A percentile compares a stretch with the other conserved stretches of the same genome.
These are phyloP conservation scores for Penicillium sp. DNA, from an alignment of 2,329 filamentous ascomycete genomes.

Conservation along the genomic window DNA sequence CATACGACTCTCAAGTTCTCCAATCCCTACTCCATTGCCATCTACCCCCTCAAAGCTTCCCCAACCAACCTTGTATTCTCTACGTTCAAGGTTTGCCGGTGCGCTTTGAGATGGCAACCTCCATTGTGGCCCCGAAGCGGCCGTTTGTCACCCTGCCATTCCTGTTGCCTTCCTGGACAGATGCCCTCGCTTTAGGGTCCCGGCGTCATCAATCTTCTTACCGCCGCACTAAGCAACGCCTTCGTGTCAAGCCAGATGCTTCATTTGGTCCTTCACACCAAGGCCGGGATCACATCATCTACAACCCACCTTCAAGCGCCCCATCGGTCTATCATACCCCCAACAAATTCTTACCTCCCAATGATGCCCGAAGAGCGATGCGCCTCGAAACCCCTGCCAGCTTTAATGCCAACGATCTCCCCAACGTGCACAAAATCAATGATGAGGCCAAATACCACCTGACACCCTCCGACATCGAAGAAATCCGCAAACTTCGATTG, in stretches of 20 bases:
- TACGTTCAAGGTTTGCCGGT: neutral
- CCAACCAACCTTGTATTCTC: neutral
- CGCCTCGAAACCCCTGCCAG: conserved; percentile 37
- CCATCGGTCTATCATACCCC: conserved; percentile 67
- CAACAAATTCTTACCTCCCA: conserved; percentile 61
- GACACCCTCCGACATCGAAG: conserved; percentile 55
- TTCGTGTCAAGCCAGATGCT: conserved; percentile 54
- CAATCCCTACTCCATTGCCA: conserved; percentile 2
- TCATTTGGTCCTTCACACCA: conserved; percentile 47
- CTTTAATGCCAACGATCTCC: conserved; percentile 36
- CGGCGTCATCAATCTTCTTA: conserved; percentile 52
- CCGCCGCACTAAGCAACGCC: conserved; percentile 51
- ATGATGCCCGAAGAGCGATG: conserved; percentile 56
- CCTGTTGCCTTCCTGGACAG: conserved; percentile 39
- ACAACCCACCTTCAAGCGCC: conserved; percentile 66
- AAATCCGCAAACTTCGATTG: conserved; percentile 58
- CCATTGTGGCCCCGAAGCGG: conserved; percentile 32
- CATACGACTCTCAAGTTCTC: neutral
- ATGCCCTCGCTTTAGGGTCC: conserved; percentile 31
- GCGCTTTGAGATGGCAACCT: conserved; percentile 29
- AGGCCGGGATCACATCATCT: conserved; percentile 58
- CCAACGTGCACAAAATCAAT: conserved; percentile 51
- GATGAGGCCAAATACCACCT: conserved; percentile 65
- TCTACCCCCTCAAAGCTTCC: neutral
- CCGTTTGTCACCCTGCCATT: conserved; percentile 40